A percentile compares a stretch with the other conserved stretches of the same genome.
These are phyloP conservation scores for Vitis cinerea DNA, from an alignment of 164 flowering plant species.

Conservation along the genomic window DNA sequence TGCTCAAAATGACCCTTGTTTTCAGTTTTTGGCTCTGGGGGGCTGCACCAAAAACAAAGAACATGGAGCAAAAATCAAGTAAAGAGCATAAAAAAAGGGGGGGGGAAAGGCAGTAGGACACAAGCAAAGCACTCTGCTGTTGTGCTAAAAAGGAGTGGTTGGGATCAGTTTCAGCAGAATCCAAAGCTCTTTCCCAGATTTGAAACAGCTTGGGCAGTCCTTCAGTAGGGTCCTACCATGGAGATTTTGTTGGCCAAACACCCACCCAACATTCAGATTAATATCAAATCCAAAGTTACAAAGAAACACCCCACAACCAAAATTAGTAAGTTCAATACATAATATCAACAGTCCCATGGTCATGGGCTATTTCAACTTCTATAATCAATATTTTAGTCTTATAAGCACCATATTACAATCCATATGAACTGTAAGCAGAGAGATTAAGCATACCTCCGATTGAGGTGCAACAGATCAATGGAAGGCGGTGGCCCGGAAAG, in stretches of 20 bases:
- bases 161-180: slow-evolving; percentile 23
- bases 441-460: slow-evolving; percentile 40
- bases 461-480: slow-evolving; percentile 46
- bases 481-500: slow-evolving; percentile 39
- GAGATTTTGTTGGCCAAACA: too few species aligned
- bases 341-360: not conserved
- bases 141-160: slow-evolving; percentile 18
- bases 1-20: slow-evolving; percentile 23
- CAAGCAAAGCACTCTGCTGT: not conserved
- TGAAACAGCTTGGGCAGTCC: slow-evolving; percentile 2
- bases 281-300: too few species aligned
- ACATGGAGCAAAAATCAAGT: not conserved
- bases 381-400: not conserved
- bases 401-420: too few species aligned
- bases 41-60: slow-evolving; percentile 22
- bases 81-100: not conserved
- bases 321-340: too few species aligned
- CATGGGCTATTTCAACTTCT: not conserved
- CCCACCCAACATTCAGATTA: too few species aligned
- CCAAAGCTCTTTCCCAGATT: slow-evolving; percentile 12
- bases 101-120: not conserved
- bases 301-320: too few species aligned
- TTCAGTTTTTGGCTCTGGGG: slow-evolving; percentile 30
- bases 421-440: too few species aligned
- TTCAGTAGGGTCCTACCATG: too few species aligned